phyloP scores from a whole-genome alignment of 441 rosid species.

The Flueggea neowawraea region DNA sequence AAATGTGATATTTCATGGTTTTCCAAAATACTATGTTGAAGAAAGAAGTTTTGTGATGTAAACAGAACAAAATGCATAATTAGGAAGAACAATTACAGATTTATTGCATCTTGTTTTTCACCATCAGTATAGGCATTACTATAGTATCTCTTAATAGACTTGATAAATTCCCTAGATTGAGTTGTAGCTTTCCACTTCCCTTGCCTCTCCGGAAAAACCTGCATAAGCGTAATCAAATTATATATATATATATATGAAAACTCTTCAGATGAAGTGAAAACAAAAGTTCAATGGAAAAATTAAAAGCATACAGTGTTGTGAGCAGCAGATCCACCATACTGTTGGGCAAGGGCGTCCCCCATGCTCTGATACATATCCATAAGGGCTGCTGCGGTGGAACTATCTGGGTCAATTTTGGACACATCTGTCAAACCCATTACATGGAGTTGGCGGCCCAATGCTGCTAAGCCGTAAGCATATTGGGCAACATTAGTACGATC shows the following conservation, averaged over 20 bases:
- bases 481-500: constrained; percentile 99
- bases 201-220: constrained; percentile 98
- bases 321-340: constrained; percentile 99
- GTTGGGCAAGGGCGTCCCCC: constrained; percentile 99
- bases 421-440: constrained; percentile 82
- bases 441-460: constrained; percentile 91
- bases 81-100: constrained; percentile 46
- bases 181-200: constrained; percentile 99
- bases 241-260: not conserved
- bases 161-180: constrained; percentile 93
- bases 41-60: too few species aligned
- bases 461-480: constrained; percentile 97
- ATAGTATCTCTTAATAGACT: constrained; percentile 95
- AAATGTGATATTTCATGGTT: too few species aligned
- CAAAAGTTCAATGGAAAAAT: not conserved
- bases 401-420: constrained; percentile 78
- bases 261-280: not conserved
- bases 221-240: constrained; percentile 6
- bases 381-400: constrained; percentile 91
- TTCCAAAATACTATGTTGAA: too few species aligned
- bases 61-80: too few species aligned
- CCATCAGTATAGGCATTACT: constrained; percentile 96
- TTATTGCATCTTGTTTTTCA: constrained; percentile 99
- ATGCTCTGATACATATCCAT: constrained; percentile 98
- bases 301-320: constrained; percentile 70